These are phyloP conservation scores for Maudiozyma humilis DNA, from an alignment of 1,139 yeast genomes.

Conservation along the genomic window DNA sequence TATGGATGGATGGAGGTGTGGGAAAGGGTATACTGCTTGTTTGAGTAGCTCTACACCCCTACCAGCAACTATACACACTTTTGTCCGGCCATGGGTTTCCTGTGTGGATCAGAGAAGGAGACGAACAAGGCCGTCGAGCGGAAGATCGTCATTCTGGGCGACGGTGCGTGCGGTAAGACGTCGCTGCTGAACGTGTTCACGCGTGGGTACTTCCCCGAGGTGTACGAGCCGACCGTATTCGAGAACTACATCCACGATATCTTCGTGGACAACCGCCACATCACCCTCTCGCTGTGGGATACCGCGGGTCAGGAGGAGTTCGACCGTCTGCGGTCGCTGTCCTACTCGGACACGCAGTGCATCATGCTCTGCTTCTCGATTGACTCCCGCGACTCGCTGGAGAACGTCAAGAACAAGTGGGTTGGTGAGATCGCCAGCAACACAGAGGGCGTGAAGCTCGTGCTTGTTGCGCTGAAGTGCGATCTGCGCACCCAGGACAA, in stretches of 20 bases:
- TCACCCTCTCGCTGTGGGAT: slow-evolving; percentile 92
- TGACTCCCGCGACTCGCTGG: slow-evolving; percentile 88
- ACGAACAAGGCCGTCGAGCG: slow-evolving; percentile 51
- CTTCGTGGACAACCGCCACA: slow-evolving; percentile 88
- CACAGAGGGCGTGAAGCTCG: slow-evolving; percentile 92
- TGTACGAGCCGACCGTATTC: slow-evolving; percentile 95
- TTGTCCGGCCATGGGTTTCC: slow-evolving; percentile 25
- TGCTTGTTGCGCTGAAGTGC: slow-evolving; percentile 88
- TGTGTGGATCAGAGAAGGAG: slow-evolving; percentile 28
- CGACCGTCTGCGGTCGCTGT: slow-evolving; percentile 79
- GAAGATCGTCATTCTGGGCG: slow-evolving; percentile 91
- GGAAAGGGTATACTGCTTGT: no score
- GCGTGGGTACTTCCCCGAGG: slow-evolving; percentile 95
- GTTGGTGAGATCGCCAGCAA: slow-evolving; percentile 94
- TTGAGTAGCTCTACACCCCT: no score
- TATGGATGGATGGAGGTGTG: no score
- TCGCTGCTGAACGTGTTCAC: slow-evolving; percentile 92
- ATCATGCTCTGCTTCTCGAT: slow-evolving; percentile 94
- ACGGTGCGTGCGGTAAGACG: slow-evolving; percentile 94
- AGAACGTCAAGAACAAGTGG: slow-evolving; percentile 93
- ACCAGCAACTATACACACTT: no score
- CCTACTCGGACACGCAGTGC: slow-evolving; percentile 92
- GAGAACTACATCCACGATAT: slow-evolving; percentile 97
- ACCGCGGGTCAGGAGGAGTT: slow-evolving; percentile 99
- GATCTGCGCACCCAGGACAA: slow-evolving; percentile 64